Evolutionary conservation across 2,329 filamentous ascomycete genomes (phyloP).

Genomic region (Nakataea oryzae): DNA sequence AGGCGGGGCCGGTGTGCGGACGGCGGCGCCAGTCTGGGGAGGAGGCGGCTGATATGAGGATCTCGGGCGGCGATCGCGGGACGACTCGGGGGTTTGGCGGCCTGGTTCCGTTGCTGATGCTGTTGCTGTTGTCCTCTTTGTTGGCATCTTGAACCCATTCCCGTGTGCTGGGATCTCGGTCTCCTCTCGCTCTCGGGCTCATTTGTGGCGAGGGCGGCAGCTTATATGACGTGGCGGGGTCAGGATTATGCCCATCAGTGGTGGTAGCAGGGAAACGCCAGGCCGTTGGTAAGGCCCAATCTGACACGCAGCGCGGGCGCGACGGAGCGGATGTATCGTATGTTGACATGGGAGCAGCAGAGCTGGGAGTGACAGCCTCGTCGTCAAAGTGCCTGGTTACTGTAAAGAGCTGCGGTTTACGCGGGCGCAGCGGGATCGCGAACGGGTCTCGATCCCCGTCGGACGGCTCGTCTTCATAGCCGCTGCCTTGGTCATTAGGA

Average conservation of each 20-base stretch:
- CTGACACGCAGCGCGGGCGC: not conserved
- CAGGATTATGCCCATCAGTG: too few relatives aligned
- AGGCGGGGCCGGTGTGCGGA: not conserved
- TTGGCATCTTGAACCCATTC: not conserved
- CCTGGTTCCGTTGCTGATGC: not conserved
- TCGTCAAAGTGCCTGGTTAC: not conserved
- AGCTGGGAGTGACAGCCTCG: not conserved
- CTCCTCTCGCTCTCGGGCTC: not conserved
- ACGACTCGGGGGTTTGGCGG: not conserved
- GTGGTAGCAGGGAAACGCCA: not conserved
- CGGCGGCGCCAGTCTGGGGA: not conserved
- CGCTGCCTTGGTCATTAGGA: not conserved
- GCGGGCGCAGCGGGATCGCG: not conserved
- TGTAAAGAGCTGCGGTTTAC: constrained; percentile 1
- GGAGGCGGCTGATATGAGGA: not conserved
- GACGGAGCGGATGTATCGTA: not conserved
- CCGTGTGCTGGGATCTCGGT: too few relatives aligned
- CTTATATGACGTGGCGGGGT: not conserved
- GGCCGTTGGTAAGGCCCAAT: not conserved
- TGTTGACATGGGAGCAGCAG: not conserved
- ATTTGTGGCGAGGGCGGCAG: not conserved
- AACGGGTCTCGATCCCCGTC: not conserved
- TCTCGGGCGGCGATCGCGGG: not conserved
- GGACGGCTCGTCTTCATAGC: not conserved
- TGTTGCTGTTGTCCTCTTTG: not conserved